Percentiles rank a stretch among this genome's conserved stretches.
Conservation (phyloP, 495 filamentous ascomycete genomes). For the Chaetomidium leptoderma region DNA sequence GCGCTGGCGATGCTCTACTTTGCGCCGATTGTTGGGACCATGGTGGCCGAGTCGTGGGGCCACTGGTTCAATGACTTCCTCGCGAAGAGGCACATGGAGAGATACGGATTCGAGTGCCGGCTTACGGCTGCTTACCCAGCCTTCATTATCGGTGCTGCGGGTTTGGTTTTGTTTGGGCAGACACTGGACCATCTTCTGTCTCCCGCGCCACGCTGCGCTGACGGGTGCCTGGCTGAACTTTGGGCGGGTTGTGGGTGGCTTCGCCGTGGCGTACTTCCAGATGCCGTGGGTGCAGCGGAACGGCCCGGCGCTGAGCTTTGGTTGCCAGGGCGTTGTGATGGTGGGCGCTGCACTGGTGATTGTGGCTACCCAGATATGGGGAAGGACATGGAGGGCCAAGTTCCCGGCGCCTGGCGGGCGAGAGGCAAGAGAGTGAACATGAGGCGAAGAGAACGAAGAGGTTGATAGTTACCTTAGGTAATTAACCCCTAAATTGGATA, state of each 20-base stretch:
- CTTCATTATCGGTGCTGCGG: conserved; percentile 40
- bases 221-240: conserved; percentile 34
- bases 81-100: conserved; percentile 30
- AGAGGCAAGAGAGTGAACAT: not conserved
- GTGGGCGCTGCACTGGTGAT: conserved; percentile 26
- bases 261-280: conserved; percentile 36
- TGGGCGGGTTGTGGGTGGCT: conserved; percentile 31
- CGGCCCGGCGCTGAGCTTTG: conserved; percentile 30
- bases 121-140: conserved; percentile 56
- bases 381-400: conserved; percentile 10
- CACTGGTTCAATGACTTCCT: conserved; percentile 43
- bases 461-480: too few species aligned
- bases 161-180: conserved; percentile 36
- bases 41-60: conserved; percentile 36
- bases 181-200: conserved; percentile 31
- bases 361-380: conserved; percentile 38
- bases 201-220: conserved; percentile 34
- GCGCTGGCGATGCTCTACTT: conserved; percentile 33
- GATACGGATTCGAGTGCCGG: conserved; percentile 51
- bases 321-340: conserved; percentile 30
- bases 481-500: too few species aligned
- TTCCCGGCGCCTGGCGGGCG: conserved; percentile 6
- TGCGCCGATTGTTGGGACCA: conserved; percentile 36
- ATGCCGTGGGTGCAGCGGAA: conserved; percentile 27
- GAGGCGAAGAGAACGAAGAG: not conserved